phyloP scores from a whole-genome alignment of 495 filamentous ascomycete species.

The Penicillium nucicola region DNA sequence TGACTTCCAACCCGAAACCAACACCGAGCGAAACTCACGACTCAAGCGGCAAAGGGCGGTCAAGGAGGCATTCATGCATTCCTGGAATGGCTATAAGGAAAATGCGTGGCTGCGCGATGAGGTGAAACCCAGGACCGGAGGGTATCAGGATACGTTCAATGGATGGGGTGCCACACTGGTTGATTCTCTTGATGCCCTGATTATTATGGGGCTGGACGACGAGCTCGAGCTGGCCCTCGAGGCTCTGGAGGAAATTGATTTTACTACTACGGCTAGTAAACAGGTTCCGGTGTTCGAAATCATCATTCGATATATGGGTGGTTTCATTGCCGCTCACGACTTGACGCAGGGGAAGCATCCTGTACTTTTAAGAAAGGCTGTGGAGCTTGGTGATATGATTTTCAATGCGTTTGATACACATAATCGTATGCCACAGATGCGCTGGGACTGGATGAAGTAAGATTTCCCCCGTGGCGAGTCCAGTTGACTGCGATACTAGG shows the following conservation, averaged over 20 bases:
- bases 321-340: constrained; percentile 80
- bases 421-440: constrained; percentile 81
- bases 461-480: no score
- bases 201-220: constrained; percentile 59
- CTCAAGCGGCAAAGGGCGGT: constrained; percentile 54
- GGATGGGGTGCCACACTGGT: constrained; percentile 62
- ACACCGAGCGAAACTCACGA: constrained; percentile 31
- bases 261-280: constrained; percentile 42
- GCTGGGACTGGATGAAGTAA: constrained; percentile 49
- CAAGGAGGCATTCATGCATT: constrained; percentile 62
- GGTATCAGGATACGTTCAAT: constrained; percentile 51
- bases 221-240: constrained; percentile 59
- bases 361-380: constrained; percentile 77
- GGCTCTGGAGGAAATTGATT: constrained; percentile 53
- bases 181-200: constrained; percentile 59
- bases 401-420: constrained; percentile 93
- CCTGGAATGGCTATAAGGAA: constrained; percentile 73
- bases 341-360: constrained; percentile 63
- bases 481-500: neutral
- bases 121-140: constrained; percentile 60
- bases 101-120: constrained; percentile 82
- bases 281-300: constrained; percentile 83
- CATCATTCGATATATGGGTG: constrained; percentile 83
- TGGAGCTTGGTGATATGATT: constrained; percentile 81
- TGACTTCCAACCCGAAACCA: constrained; percentile 47